Percentiles rank a stretch among this genome's conserved stretches.
These are phyloP conservation scores for Camelina neglecta DNA, from an alignment of 345 rosid genomes.

Conservation along the genomic window DNA sequence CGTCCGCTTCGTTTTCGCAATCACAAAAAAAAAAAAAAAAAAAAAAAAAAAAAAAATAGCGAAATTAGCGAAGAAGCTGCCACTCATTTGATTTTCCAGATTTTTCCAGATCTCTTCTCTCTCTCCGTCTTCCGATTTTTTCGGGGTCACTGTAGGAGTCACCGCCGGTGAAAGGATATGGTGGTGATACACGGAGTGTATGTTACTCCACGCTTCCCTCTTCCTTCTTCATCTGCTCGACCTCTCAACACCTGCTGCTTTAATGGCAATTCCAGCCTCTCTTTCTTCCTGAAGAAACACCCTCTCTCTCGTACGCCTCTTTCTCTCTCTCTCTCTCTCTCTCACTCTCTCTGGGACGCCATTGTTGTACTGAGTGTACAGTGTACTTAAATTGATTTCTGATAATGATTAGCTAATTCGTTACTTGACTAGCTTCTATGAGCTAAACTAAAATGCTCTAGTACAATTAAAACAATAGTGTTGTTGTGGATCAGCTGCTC, in stretches of 20 bases:
- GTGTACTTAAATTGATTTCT: neutral
- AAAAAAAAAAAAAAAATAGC: neutral
- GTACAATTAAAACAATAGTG: neutral
- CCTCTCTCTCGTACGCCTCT: conserved; percentile 57
- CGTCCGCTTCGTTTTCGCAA: conserved; percentile 27
- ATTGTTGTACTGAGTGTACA: conserved; percentile 21
- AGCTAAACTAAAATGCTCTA: too few species aligned
- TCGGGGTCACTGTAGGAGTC: neutral
- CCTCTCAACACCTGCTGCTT: conserved; percentile 39
- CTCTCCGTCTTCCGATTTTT: conserved; percentile 24
- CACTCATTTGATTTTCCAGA: conserved; percentile 38
- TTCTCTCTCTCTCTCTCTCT: neutral
- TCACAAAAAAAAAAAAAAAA: neutral
- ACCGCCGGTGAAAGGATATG: conserved; percentile 36
- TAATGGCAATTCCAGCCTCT: conserved; percentile 48
- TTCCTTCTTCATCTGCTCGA: conserved; percentile 37
- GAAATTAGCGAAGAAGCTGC: conserved; percentile 31
- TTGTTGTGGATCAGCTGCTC: neutral
- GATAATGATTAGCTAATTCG: neutral
- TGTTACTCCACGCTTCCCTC: conserved; percentile 43
- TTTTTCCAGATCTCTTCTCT: conserved; percentile 29
- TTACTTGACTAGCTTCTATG: neutral
- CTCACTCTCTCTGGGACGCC: conserved; percentile 2
- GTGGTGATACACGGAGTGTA: conserved; percentile 42
- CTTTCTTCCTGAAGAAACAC: conserved; percentile 57